phyloP scores from a whole-genome alignment of 1,284 basidiomycete species.

The Trichosporon coremiiforme region DNA sequence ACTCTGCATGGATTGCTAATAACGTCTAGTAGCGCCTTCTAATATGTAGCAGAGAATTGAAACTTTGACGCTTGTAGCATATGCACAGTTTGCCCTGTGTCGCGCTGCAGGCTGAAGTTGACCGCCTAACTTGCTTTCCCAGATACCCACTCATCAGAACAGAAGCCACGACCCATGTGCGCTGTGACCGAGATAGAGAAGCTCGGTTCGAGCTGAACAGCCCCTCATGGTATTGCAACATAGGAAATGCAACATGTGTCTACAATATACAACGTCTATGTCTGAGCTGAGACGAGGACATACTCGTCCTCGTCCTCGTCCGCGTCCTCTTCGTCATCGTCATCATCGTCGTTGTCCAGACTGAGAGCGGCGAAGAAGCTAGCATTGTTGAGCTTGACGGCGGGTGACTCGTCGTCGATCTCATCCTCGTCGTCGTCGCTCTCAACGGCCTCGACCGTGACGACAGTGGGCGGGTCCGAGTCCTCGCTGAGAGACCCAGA shows the following conservation, averaged over 20 bases:
- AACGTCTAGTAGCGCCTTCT: neutral
- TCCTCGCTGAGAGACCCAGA: conserved; percentile 64
- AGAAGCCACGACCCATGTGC: neutral
- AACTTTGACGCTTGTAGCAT: too few species aligned
- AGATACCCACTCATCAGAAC: neutral
- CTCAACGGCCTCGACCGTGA: neutral
- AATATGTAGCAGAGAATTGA: neutral
- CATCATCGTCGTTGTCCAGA: conserved; percentile 8
- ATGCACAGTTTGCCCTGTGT: too few species aligned
- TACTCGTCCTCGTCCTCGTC: conserved; percentile 10
- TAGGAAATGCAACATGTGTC: neutral
- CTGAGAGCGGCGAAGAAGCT: conserved; percentile 31
- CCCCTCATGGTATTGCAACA: neutral
- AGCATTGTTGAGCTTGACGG: conserved; percentile 23
- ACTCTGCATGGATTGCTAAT: neutral
- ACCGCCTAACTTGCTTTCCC: too few species aligned
- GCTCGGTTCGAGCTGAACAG: neutral
- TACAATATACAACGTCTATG: neutral
- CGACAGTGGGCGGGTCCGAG: conserved; percentile 48
- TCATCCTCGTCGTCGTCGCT: conserved; percentile 29
- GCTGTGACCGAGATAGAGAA: neutral
- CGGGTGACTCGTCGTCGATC: neutral
- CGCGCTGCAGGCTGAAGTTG: too few species aligned
- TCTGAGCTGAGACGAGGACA: neutral
- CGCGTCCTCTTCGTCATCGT: conserved; percentile 18